Evolutionary conservation across 2,329 filamentous ascomycete genomes (phyloP), one percentile per base, ranked within the genome.

Genomic region (Truncatella angustata): DNA sequence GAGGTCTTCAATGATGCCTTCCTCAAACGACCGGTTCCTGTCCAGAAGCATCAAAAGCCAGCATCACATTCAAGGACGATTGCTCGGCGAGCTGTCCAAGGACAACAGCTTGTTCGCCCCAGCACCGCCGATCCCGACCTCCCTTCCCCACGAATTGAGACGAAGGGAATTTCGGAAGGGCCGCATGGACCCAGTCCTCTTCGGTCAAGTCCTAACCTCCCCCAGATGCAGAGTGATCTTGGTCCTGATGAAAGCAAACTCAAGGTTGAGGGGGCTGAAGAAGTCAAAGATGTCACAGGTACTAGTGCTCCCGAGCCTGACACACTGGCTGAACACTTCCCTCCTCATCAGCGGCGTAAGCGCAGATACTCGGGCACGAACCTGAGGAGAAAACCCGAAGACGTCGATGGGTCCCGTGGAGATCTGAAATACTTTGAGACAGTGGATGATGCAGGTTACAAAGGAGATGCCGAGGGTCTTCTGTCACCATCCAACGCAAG

Each of bases 1-100:
- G 90, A 96, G 67, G 91, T 97, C 1, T 87, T 97, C 64, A 90
- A 91, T 35, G 92, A 97, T 66, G 93, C 93, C 0, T 97, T 97
- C 63, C 76, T 91, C 39, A 90, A 91, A 54, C 88, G 91, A 49
- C 85, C 88, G 0, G 88, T 96, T 54, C 86, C 90, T n/a, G 74
- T 86, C 61, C 90, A 92, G 60, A 86, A 88, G 55, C 86, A 91
- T 54, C 85, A 87, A 28, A 81, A 83, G 55, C 87, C 88, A 56
- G 66, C 66, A 48, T 66, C 65, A 54, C 82, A 85, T 37, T 84
- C 88, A 62, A 79, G 88, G 50, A 79, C 82, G 11, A 75, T 92
- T 30, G 80, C 87, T 26, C 77, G 79, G 4, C 74, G 73, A 30
- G 72, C 72, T 0, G 57, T 79, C 46, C 75, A 77, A 54, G 59